Evolutionary conservation across 257 asterid genomes (phyloP).

Genomic region (Fraxinus americana): DNA sequence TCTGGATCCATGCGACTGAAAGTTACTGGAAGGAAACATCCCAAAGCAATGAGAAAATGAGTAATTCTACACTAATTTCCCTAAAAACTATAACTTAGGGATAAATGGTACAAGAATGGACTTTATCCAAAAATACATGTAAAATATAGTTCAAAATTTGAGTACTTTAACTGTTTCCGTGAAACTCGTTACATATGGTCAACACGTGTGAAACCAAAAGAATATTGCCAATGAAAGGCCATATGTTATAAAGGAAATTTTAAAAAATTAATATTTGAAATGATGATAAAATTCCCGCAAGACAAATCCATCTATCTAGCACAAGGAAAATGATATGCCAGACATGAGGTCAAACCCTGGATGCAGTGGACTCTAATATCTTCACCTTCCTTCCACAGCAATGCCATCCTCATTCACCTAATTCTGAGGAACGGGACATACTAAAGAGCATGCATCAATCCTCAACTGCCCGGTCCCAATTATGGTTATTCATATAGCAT

Average conservation of each 20-base stretch:
- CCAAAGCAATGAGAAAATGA: slow-evolving; percentile 26
- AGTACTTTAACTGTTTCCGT: not conserved
- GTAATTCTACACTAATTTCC: not conserved
- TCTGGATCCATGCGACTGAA: slow-evolving; percentile 99
- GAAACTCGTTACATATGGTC: not conserved
- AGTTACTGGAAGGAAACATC: slow-evolving; percentile 61
- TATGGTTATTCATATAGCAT: not conserved
- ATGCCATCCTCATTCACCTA: not conserved
- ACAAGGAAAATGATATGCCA: not conserved
- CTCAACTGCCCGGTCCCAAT: not conserved
- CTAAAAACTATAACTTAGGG: not conserved
- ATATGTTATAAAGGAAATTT: no score
- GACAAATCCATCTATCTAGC: not conserved
- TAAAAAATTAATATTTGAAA: not conserved
- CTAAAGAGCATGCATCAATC: not conserved
- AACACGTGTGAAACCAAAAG: not conserved
- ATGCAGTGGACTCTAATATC: not conserved
- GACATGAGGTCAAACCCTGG: not conserved
- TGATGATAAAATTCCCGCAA: not conserved
- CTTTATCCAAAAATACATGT: not conserved
- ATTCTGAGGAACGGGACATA: not conserved
- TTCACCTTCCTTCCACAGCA: not conserved
- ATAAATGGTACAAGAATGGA: not conserved
- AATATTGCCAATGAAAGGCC: not conserved
- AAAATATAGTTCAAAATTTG: not conserved